Conservation (phyloP, 305 asterid genomes). For the Fraxinus xanthoxyloides region DNA sequence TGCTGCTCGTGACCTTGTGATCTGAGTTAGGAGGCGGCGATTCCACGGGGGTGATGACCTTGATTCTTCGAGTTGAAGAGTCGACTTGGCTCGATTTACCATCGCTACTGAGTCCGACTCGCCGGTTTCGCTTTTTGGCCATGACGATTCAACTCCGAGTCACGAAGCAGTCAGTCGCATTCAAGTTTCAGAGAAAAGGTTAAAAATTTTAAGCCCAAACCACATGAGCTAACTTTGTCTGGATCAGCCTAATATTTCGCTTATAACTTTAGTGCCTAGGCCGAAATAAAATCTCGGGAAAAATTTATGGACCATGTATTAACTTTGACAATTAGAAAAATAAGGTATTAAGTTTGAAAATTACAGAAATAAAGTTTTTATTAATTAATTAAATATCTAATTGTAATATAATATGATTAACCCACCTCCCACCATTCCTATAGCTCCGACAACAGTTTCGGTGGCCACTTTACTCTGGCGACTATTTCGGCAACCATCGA, state of each 20-base stretch:
- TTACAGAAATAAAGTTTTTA: no score
- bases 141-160: conserved; percentile 21
- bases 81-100: conserved; percentile 8
- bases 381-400: no score
- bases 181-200: neutral
- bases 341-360: no score
- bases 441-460: no score
- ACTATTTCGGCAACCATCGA: no score
- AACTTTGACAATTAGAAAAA: no score
- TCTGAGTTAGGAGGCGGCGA: conserved; percentile 21
- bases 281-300: neutral
- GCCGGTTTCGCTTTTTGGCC: conserved; percentile 49
- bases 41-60: conserved; percentile 18
- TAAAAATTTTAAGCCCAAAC: neutral
- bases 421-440: no score
- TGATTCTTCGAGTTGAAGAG: conserved; percentile 14
- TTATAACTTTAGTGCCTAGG: neutral
- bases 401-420: no score
- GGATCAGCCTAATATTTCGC: neutral
- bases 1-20: conserved; percentile 26
- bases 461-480: no score
- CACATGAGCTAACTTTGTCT: neutral
- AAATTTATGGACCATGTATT: no score
- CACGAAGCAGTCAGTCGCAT: neutral
- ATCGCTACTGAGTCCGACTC: conserved; percentile 20